Base-by-base conservation (phyloP, 371 early-diverging fungal genomes). In the Circinella umbellata region DNA sequence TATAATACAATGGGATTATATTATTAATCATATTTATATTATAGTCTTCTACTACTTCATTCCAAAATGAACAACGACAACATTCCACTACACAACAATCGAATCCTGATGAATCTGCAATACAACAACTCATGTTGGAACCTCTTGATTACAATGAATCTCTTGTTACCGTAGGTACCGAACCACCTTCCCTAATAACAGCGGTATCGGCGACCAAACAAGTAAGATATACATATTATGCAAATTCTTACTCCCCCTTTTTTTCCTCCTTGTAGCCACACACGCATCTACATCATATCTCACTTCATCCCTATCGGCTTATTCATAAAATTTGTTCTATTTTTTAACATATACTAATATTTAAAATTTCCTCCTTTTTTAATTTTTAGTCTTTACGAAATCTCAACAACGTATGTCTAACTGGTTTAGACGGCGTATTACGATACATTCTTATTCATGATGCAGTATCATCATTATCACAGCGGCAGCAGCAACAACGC, bases 51-150 rank as follows among this genome's bases (percentile, higher is more conserved):
- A 14, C 15, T n/a, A 13, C 15, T 17, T n/a, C 51, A 51, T 5
- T n/a, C 3, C 51, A 51, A 15, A 51, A 51, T 51, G 51, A 17
- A 1, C 51, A 51, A 51, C 51, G 15, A 15, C 15, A 8, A 13
- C 51, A 51, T 42, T 42, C 53, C 53, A 57, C 1, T 27, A 4
- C 27, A 34, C 37, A 10, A 57, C 57, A 4, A 14, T 34, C 57
- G 20, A 57, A 35, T 46, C 20, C 27, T 27, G 65, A 53, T 37
- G 65, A 53, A 14, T 6, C 17, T 36, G 27, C 54, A 10, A 67
- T 68, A 53, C 62, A 71, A 39, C 63, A 69, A 35, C 63, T 69
- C 38, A 69, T 69, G 69, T 11, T 63, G 37, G 69, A 69, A 20
- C 63, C 69, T 17, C 53, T 69, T 17, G 61, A 38, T 11, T 69